Evolutionary conservation across 371 early-diverging fungal species (phyloP).

Genomic region (Apophysomyces elegans): DNA sequence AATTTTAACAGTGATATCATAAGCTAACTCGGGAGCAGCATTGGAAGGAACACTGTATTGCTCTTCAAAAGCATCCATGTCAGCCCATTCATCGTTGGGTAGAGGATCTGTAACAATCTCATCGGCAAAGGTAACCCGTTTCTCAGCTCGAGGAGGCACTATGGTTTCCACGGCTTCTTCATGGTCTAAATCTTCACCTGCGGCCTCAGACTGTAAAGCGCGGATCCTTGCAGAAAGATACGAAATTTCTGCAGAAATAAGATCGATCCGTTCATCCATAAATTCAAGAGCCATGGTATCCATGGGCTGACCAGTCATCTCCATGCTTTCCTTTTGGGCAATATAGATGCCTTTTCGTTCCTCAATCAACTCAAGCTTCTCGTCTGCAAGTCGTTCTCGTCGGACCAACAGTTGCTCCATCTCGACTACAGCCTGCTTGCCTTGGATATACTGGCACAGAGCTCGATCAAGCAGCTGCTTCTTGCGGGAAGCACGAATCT

Average conservation of each 20-base stretch:
- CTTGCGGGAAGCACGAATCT: conserved; percentile 45
- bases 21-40: conserved; percentile 63
- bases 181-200: conserved; percentile 55
- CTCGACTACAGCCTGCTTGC: conserved; percentile 53
- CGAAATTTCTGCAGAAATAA: conserved; percentile 84
- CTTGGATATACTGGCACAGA: conserved; percentile 52
- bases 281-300: conserved; percentile 63
- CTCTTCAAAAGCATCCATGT: conserved; percentile 61
- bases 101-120: conserved; percentile 44
- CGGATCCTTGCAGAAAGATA: conserved; percentile 74
- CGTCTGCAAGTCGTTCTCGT: conserved; percentile 65
- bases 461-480: conserved; percentile 72
- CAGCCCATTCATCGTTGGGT: conserved; percentile 48
- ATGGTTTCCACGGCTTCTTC: conserved; percentile 34
- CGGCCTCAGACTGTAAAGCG: conserved; percentile 75
- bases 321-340: conserved; percentile 63
- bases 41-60: conserved; percentile 57
- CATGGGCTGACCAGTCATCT: conserved; percentile 51
- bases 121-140: conserved; percentile 52
- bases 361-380: conserved; percentile 72
- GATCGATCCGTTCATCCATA: conserved; percentile 83
- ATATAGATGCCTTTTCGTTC: conserved; percentile 74
- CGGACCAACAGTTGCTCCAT: conserved; percentile 57
- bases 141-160: conserved; percentile 20
- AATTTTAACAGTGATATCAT: conserved; percentile 66